These are phyloP conservation scores for Cubamyces sp. DNA, from an alignment of 768 basidiomycete species.

Conservation along the genomic window DNA sequence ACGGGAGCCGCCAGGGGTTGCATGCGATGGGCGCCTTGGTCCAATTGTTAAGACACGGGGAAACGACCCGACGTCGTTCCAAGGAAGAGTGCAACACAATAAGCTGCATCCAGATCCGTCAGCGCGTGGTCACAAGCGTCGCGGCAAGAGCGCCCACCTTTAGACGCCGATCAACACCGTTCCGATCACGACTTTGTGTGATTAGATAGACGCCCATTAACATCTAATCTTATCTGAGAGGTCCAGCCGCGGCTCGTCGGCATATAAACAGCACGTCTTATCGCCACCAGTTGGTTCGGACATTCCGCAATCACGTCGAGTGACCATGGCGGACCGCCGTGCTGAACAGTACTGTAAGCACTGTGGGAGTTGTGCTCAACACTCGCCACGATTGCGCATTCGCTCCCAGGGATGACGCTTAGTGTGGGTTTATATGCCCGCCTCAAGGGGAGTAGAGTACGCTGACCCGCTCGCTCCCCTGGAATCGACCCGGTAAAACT, in stretches of 20 bases:
- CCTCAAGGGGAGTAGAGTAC: neutral
- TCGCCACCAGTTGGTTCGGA: slow-evolving; percentile 5
- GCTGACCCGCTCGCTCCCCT: slow-evolving; percentile 7
- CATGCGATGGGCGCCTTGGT: slow-evolving; percentile 5
- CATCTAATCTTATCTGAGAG: slow-evolving; percentile 5
- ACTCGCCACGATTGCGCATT: slow-evolving; percentile 26
- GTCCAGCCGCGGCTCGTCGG: neutral
- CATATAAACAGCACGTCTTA: slow-evolving; percentile 25
- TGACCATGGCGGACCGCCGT: slow-evolving; percentile 24
- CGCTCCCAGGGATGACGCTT: slow-evolving; percentile 16
- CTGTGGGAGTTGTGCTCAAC: slow-evolving; percentile 15
- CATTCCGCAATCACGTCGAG: slow-evolving; percentile 22
- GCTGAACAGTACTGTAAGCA: neutral
- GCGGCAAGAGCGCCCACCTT: neutral
- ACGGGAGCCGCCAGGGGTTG: slow-evolving; percentile 1
- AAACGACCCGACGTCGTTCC: slow-evolving; percentile 1
- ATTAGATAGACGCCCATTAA: slow-evolving; percentile 3
- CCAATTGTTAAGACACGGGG: slow-evolving; percentile 19
- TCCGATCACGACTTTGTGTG: neutral
- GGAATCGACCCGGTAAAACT: slow-evolving; percentile 8
- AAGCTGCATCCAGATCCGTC: slow-evolving; percentile 9
- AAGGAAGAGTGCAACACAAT: slow-evolving; percentile 17
- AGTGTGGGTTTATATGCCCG: slow-evolving; percentile 15
- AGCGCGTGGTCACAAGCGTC: slow-evolving; percentile 1
- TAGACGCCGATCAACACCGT: neutral